phyloP scores from a whole-genome alignment of 305 asterid genomes.

The Striga hermonthica region DNA sequence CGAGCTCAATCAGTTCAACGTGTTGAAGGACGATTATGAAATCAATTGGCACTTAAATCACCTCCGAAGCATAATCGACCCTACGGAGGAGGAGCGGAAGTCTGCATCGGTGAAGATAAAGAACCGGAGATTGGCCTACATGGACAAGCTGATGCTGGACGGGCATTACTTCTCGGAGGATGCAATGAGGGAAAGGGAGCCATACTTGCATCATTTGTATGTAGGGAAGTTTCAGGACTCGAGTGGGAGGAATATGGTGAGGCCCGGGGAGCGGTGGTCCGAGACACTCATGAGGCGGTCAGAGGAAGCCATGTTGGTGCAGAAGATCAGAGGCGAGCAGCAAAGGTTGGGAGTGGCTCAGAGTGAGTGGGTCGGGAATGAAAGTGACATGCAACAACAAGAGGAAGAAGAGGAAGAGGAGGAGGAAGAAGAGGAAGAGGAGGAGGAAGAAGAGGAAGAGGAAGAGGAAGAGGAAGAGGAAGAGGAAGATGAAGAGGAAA shows the following conservation, averaged over 20 bases:
- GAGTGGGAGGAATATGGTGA: slow-evolving; percentile 82
- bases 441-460: slow-evolving; percentile 32
- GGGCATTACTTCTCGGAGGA: slow-evolving; percentile 90
- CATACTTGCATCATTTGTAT: slow-evolving; percentile 89
- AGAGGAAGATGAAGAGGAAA: slow-evolving; percentile 31
- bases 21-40: slow-evolving; percentile 72
- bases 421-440: slow-evolving; percentile 48
- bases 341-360: slow-evolving; percentile 79
- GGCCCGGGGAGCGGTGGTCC: slow-evolving; percentile 98
- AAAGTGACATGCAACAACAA: slow-evolving; percentile 40
- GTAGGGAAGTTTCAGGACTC: slow-evolving; percentile 89
- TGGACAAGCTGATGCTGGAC: slow-evolving; percentile 62
- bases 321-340: slow-evolving; percentile 81
- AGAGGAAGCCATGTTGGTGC: slow-evolving; percentile 79
- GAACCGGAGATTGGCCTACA: slow-evolving; percentile 81
- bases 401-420: slow-evolving; percentile 53
- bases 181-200: slow-evolving; percentile 97
- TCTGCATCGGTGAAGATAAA: slow-evolving; percentile 62
- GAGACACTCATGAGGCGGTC: slow-evolving; percentile 81
- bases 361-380: slow-evolving; percentile 86
- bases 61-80: slow-evolving; percentile 62
- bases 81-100: slow-evolving; percentile 65
- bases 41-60: slow-evolving; percentile 83
- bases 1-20: slow-evolving; percentile 72
- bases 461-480: slow-evolving; percentile 50